Percentiles rank a stretch among this genome's conserved stretches.
Conservation (phyloP, 495 filamentous ascomycete species). For the Penicillium alfredii region DNA sequence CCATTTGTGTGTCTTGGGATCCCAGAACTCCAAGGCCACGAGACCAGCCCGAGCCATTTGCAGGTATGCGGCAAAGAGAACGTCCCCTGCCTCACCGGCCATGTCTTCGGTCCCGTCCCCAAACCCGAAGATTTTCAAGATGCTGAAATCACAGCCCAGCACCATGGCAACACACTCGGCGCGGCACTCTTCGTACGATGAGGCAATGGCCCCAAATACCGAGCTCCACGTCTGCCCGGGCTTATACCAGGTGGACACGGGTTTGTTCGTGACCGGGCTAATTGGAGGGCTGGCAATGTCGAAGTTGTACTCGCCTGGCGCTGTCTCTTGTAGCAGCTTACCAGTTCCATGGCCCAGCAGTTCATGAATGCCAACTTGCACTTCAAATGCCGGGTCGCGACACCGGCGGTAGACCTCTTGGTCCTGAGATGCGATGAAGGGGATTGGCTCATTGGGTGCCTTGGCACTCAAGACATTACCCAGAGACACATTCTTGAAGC, state of each 20-base stretch:
- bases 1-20: conserved; percentile 82
- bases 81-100: conserved; percentile 69
- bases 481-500: conserved; percentile 97
- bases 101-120: conserved; percentile 68
- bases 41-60: conserved; percentile 89
- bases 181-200: conserved; percentile 79
- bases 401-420: conserved; percentile 70
- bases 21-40: conserved; percentile 79
- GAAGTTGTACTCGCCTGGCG: conserved; percentile 80
- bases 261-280: conserved; percentile 69
- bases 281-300: conserved; percentile 71
- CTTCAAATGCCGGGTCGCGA: conserved; percentile 83
- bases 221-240: conserved; percentile 91
- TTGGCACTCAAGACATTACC: conserved; percentile 90
- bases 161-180: conserved; percentile 92
- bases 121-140: conserved; percentile 88
- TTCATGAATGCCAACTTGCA: conserved; percentile 93
- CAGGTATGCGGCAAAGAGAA: conserved; percentile 81
- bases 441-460: conserved; percentile 80
- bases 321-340: conserved; percentile 87
- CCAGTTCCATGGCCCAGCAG: conserved; percentile 94
- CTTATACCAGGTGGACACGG: conserved; percentile 81
- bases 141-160: conserved; percentile 79
- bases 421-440: conserved; percentile 74
- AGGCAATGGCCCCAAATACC: conserved; percentile 80